Percentiles rank a stretch among this genome's conserved stretches.
Conservation (phyloP, 176 grass and related monocot genomes). For the Bromus sterilis region DNA sequence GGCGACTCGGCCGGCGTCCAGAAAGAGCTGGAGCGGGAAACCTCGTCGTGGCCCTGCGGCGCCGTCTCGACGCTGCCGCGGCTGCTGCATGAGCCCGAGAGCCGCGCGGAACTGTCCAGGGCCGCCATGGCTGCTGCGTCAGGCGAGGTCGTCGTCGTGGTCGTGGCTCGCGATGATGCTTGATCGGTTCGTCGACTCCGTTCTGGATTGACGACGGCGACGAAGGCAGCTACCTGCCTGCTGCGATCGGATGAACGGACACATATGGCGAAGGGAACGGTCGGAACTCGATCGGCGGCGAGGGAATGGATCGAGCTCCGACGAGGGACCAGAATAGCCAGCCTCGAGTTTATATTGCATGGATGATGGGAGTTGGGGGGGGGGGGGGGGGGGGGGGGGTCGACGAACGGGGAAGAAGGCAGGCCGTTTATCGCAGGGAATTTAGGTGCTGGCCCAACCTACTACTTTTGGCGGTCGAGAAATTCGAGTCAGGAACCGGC, state of each 20-base stretch:
- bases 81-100: not conserved
- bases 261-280: constrained; percentile 4
- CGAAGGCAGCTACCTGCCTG: constrained; percentile 10
- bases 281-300: constrained; percentile 21
- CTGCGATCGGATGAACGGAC: not conserved
- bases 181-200: not conserved
- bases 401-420: not conserved
- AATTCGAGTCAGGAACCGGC: not conserved
- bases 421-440: not conserved
- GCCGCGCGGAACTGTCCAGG: not conserved
- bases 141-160: not conserved
- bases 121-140: not conserved
- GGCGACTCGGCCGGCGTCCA: not conserved
- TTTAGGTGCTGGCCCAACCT: constrained; percentile 1
- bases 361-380: not conserved
- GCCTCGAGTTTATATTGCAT: not conserved
- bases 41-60: constrained; percentile 2
- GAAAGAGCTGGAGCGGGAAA: constrained; percentile 8
- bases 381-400: not conserved
- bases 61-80: not conserved
- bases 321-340: not conserved
- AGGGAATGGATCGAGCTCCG: constrained; percentile 30
- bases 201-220: not conserved
- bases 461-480: constrained; percentile 25
- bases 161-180: not conserved